Base-by-base conservation (phyloP, 2,329 filamentous ascomycete genomes). In the Chaetomium olivaceum region DNA sequence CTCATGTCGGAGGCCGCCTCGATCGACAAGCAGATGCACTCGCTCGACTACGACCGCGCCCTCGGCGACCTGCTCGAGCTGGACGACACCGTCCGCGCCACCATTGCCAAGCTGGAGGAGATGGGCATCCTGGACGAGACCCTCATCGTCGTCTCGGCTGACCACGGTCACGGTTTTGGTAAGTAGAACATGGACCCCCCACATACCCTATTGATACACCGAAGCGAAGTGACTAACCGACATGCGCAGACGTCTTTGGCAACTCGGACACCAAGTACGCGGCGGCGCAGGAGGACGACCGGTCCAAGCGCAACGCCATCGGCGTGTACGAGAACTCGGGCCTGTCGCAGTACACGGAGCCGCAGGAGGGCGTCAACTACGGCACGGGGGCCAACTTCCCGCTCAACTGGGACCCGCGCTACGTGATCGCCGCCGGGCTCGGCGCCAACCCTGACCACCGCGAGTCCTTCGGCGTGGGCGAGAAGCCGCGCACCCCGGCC, bases 11-110 rank as follows among this genome's bases (percentile, higher is more conserved):
- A 96, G 77, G 92, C 89, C 29, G 92, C 92, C 19, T 91, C 88
- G 1, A 91, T 96, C 71, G 92, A 95, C 80, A 96, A 96, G 83
- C 89, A 92, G 83, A 95, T 96, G 91, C 92, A 96, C 79, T 77
- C 81, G 2, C 85, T 95, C 23, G 92, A 95, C 80, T 95, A 95
- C 76, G 91, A 95, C 78, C 90, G 92, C 62, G 90, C 92, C 0
- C 87, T 96, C 0, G 92, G 90, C 62, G 92, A 96, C 72, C 86
- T 96, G 1, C 86, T 96, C 50, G 92, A 96, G 79, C 85, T 96
- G 39, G 91, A 96, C 74, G 91, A 96, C 78, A 93, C 92, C 4
- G 81, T 96, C 71, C 87, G 87, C 61, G 90, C 90, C 21, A 92
- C 91, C 3, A 83, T 94, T 62, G 82, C 82, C 56, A 88, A 91